Percentiles rank a stretch among this genome's conserved stretches.
These are phyloP conservation scores for Angomonas deanei DNA, from an alignment of 208 protist genomes.

Conservation along the genomic window DNA sequence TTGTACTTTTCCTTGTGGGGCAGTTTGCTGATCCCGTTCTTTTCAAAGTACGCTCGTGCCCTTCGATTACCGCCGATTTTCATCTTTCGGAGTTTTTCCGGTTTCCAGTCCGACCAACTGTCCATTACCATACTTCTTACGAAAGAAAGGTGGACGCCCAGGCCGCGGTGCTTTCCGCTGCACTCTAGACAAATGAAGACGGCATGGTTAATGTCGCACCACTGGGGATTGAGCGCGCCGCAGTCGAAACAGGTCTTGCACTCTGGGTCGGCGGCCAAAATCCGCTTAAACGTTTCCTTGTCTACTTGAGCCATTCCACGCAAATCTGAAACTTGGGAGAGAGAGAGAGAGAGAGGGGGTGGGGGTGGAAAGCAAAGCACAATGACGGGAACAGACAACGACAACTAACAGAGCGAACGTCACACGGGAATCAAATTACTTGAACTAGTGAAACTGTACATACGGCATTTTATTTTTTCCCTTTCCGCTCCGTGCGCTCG, in stretches of 20 bases:
- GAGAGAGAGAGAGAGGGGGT: neutral
- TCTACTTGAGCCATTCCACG: conserved; percentile 19
- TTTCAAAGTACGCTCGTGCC: conserved; percentile 82
- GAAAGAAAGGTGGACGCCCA: conserved; percentile 92
- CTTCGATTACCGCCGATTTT: conserved; percentile 86
- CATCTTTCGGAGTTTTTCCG: conserved; percentile 88
- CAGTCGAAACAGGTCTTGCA: conserved; percentile 88
- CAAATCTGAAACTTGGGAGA: neutral
- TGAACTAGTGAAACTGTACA: neutral
- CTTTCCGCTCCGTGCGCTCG: neutral
- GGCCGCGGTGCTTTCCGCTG: conserved; percentile 86
- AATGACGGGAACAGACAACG: too few species aligned
- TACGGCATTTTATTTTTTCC: neutral
- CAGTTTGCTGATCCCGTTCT: conserved; percentile 46
- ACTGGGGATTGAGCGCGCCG: conserved; percentile 83
- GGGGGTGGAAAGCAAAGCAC: neutral
- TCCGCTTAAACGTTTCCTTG: conserved; percentile 46
- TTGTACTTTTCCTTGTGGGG: conserved; percentile 75
- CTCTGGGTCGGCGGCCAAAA: conserved; percentile 70
- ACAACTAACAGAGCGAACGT: too few species aligned
- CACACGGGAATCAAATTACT: neutral
- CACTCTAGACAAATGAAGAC: conserved; percentile 91
- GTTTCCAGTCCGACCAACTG: conserved; percentile 86
- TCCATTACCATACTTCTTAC: conserved; percentile 93
- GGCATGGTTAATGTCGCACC: conserved; percentile 86